These are phyloP conservation scores for Glycine soja DNA, from an alignment of 306 rosid species.

Conservation along the genomic window DNA sequence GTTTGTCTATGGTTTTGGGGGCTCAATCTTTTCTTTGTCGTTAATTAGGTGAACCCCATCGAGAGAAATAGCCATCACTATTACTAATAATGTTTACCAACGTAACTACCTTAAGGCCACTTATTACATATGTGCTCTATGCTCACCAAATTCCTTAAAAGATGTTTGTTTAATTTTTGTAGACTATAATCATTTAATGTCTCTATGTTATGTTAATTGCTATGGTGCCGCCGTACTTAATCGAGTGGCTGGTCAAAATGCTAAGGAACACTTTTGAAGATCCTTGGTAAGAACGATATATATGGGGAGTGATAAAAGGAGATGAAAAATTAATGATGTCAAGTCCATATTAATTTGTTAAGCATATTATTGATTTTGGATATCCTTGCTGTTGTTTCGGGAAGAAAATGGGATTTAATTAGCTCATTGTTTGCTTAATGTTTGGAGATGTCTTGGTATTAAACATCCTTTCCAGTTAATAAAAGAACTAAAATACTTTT, in stretches of 20 bases:
- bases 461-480: background rate
- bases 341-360: background rate
- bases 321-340: conserved; percentile 1
- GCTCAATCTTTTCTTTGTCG: conserved; percentile 60
- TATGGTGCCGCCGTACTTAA: conserved; percentile 2
- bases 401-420: background rate
- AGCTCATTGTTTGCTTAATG: background rate
- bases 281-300: background rate
- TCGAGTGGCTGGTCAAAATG: conserved; percentile 37
- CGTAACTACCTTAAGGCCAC: conserved; percentile 24
- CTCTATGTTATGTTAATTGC: background rate
- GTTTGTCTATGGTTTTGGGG: conserved; percentile 51
- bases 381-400: no score
- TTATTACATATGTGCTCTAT: background rate
- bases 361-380: no score
- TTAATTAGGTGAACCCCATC: conserved; percentile 30
- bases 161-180: background rate
- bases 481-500: background rate
- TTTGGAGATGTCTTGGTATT: background rate
- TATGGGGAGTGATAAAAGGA: background rate
- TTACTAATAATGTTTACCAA: conserved; percentile 34
- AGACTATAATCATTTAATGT: conserved; percentile 21
- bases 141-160: background rate
- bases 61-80: background rate
- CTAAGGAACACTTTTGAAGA: background rate